Evolutionary conservation across 768 basidiomycete genomes (phyloP).

Genomic region (Lyophyllum atratum): DNA sequence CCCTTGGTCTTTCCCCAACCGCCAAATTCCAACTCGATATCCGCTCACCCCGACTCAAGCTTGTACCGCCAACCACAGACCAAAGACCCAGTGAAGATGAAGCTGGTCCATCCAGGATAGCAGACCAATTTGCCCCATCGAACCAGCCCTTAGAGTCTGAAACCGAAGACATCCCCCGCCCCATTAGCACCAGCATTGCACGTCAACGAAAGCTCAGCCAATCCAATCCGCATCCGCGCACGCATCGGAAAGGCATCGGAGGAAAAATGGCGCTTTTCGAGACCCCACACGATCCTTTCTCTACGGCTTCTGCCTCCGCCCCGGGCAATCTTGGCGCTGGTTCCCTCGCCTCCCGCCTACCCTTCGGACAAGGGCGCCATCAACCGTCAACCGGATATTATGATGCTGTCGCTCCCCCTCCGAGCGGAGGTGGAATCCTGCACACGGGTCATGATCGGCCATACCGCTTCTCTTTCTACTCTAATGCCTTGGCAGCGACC

Average conservation of each 20-base stretch:
- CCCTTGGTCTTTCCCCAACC: conserved; percentile 58
- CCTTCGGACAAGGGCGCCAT: conserved; percentile 28
- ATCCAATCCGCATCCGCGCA: conserved; percentile 69
- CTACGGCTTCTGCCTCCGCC: conserved; percentile 13
- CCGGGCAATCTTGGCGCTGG: conserved; percentile 10
- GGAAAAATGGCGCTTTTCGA: conserved; percentile 96
- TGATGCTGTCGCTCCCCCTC: conserved; percentile 6
- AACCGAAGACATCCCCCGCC: conserved; percentile 8
- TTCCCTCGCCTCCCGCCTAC: conserved; percentile 8
- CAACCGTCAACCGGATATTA: background rate
- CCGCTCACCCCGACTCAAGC: conserved; percentile 9
- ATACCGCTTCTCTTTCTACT: conserved; percentile 98
- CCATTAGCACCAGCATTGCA: conserved; percentile 5
- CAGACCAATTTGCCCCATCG: background rate
- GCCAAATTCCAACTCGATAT: conserved; percentile 38
- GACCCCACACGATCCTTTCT: conserved; percentile 47
- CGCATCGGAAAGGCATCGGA: conserved; percentile 56
- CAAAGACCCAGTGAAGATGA: background rate
- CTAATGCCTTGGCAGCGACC: conserved; percentile 86
- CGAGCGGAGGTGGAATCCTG: conserved; percentile 34
- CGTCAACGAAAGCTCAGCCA: conserved; percentile 89
- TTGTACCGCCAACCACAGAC: background rate
- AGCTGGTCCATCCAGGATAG: conserved; percentile 11
- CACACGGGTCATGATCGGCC: conserved; percentile 78
- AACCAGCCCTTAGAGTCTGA: conserved; percentile 2